These are phyloP conservation scores for Penicillium malachiteum DNA, from an alignment of 495 filamentous ascomycete genomes.

Conservation along the genomic window DNA sequence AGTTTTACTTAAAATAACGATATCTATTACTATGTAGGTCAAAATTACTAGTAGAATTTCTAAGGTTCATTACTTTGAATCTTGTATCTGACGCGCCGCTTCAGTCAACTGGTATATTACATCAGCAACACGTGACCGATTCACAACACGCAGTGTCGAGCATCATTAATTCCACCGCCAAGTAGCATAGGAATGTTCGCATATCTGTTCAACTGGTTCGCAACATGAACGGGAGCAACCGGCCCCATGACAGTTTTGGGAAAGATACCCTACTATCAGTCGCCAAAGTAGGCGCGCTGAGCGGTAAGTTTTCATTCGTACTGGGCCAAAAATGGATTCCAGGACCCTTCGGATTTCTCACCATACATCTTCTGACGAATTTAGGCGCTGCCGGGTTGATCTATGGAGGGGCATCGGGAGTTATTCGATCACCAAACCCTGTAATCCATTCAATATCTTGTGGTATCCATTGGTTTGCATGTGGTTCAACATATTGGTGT, in stretches of 20 bases:
- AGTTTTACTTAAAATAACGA: no score
- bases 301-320: slow-evolving; percentile 41
- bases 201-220: slow-evolving; percentile 8
- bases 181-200: slow-evolving; percentile 9
- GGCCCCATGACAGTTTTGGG: slow-evolving; percentile 12
- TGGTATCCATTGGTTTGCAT: slow-evolving; percentile 74
- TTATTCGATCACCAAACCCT: slow-evolving; percentile 63
- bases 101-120: neutral
- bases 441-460: slow-evolving; percentile 68
- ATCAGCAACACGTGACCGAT: slow-evolving; percentile 10
- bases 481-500: slow-evolving; percentile 81
- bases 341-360: neutral
- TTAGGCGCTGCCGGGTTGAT: slow-evolving; percentile 70
- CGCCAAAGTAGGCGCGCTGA: slow-evolving; percentile 51
- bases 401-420: slow-evolving; percentile 66
- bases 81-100: no score
- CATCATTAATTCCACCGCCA: neutral
- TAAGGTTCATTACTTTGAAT: no score
- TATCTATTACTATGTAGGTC: no score
- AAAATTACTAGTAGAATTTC: no score
- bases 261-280: slow-evolving; percentile 36
- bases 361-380: neutral
- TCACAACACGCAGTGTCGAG: no score
- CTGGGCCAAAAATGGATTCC: neutral
- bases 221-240: slow-evolving; percentile 33